These are phyloP conservation scores for Psophocarpus tetragonolobus DNA, from an alignment of 306 rosid genomes.

Conservation along the genomic window DNA sequence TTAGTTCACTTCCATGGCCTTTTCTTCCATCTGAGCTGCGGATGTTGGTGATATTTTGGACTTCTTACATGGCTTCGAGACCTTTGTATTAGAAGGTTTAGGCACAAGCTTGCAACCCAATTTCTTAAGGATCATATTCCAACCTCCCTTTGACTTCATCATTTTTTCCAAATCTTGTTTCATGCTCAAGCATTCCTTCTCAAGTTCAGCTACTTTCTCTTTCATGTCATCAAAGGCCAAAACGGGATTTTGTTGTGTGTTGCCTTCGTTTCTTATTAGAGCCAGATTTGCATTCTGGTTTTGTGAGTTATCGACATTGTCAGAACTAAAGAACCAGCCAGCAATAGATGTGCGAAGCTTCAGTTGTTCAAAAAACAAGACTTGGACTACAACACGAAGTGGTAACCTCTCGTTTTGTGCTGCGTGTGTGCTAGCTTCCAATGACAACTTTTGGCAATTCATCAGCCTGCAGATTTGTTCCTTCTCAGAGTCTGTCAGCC, in stretches of 20 bases:
- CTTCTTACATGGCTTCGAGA: constrained; percentile 40
- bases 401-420: constrained; percentile 94
- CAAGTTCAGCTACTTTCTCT: constrained; percentile 69
- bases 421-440: constrained; percentile 96
- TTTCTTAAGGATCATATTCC: constrained; percentile 68
- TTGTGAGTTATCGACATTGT: constrained; percentile 63
- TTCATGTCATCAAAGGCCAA: constrained; percentile 58
- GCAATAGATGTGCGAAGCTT: constrained; percentile 82
- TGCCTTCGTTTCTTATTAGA: constrained; percentile 38
- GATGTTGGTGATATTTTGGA: constrained; percentile 53
- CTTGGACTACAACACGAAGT: constrained; percentile 81
- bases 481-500: constrained; percentile 84
- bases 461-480: constrained; percentile 83
- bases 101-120: constrained; percentile 55
- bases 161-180: constrained; percentile 72
- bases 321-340: constrained; percentile 78
- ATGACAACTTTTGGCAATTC: constrained; percentile 92
- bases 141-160: constrained; percentile 70
- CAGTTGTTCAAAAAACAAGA: constrained; percentile 88
- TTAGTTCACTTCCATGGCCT: constrained; percentile 36
- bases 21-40: constrained; percentile 38
- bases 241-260: constrained; percentile 29
- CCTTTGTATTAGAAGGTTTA: constrained; percentile 45
- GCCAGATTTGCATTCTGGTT: constrained; percentile 53
- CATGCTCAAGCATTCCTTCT: constrained; percentile 78